Evolutionary conservation across 1,284 basidiomycete genomes (phyloP).

Genomic region (Austropuccinia psidii): DNA sequence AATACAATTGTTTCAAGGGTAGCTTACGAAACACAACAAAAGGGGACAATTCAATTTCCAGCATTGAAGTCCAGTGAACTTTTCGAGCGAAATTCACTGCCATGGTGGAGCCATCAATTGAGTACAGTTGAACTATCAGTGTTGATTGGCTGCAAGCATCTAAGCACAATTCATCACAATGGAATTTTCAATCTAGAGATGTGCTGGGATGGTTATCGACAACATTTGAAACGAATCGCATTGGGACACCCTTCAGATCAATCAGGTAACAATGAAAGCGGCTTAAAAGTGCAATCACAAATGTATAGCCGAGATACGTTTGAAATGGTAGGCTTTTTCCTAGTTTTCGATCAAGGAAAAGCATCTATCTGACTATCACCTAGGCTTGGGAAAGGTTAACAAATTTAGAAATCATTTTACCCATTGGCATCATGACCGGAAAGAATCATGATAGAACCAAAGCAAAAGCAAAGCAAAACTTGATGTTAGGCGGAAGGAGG

Average conservation of each 20-base stretch:
- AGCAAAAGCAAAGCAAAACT: neutral
- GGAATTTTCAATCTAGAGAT: constrained; percentile 33
- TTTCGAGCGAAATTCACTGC: too few relatives aligned
- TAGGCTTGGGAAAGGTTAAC: constrained; percentile 34
- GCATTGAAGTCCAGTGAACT: too few relatives aligned
- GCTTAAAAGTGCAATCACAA: constrained; percentile 9
- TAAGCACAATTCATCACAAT: neutral
- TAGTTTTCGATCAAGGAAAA: neutral
- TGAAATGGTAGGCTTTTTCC: constrained; percentile 10
- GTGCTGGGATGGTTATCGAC: constrained; percentile 27
- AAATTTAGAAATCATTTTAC: constrained; percentile 9
- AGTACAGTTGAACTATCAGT: neutral
- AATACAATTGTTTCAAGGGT: too few relatives aligned
- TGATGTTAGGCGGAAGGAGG: neutral
- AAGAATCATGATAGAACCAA: neutral
- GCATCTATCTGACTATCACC: neutral
- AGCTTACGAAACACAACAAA: too few relatives aligned
- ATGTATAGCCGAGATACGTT: constrained; percentile 28
- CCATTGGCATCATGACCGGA: neutral
- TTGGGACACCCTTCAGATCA: neutral
- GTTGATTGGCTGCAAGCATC: constrained; percentile 22
- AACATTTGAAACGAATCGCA: constrained; percentile 9
- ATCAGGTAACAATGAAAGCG: neutral
- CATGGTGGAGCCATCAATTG: constrained; percentile 9
- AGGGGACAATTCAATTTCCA: too few relatives aligned